These are phyloP conservation scores for Leishmania guyanensis DNA, from an alignment of 208 protist genomes.

Conservation along the genomic window DNA sequence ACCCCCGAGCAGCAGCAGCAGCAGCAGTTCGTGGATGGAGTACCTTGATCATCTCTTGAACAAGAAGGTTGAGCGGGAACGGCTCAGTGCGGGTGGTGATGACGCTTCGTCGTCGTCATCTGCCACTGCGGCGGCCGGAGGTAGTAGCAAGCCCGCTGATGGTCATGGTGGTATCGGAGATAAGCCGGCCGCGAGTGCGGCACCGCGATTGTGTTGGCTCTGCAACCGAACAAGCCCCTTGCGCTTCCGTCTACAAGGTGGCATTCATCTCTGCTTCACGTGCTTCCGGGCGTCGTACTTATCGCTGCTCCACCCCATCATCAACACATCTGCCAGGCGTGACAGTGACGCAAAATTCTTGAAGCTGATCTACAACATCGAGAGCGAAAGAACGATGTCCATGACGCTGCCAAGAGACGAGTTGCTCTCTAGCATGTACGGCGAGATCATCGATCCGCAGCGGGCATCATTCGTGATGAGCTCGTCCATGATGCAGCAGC, in stretches of 20 bases:
- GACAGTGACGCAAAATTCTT: conserved; percentile 44
- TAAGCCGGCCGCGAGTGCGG: neutral
- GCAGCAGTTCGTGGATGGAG: conserved; percentile 28
- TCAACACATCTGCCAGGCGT: conserved; percentile 52
- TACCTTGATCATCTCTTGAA: conserved; percentile 30
- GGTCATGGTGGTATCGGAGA: neutral
- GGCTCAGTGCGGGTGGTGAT: conserved; percentile 15
- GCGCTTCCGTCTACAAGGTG: conserved; percentile 45
- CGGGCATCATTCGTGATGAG: conserved; percentile 53
- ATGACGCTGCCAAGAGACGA: conserved; percentile 17
- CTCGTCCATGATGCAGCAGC: conserved; percentile 38
- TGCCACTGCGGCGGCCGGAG: neutral
- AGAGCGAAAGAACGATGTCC: conserved; percentile 23
- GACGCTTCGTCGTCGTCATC: neutral
- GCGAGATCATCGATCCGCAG: conserved; percentile 40
- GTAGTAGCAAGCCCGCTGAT: neutral
- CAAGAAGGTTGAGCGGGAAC: conserved; percentile 46
- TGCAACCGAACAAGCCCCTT: conserved; percentile 39
- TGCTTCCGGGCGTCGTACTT: conserved; percentile 70
- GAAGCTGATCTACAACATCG: conserved; percentile 44
- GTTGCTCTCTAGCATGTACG: conserved; percentile 22
- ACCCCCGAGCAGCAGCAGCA: conserved; percentile 2
- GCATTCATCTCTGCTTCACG: conserved; percentile 61
- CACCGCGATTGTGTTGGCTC: conserved; percentile 55
- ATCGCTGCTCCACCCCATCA: conserved; percentile 48